Percentiles rank a stretch among this genome's conserved stretches.
Evolutionary conservation across 805 yeast species (phyloP).

Genomic region (Saccharomyces kudriavzevii): DNA sequence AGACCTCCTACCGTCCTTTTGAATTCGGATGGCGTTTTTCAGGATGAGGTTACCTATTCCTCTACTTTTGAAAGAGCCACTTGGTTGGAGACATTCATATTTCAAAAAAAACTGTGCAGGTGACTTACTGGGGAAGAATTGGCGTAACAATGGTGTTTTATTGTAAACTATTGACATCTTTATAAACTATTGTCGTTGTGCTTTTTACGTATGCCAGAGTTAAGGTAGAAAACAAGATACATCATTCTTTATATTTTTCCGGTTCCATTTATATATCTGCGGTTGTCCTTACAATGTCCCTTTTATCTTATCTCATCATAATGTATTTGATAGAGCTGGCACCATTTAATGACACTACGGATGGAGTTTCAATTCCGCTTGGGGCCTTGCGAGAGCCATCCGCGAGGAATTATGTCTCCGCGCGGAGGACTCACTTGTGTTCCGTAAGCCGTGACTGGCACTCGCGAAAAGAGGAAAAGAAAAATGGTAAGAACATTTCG

Average conservation of each 20-base stretch:
- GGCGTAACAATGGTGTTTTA: constrained; percentile 19
- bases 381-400: background rate
- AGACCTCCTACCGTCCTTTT: constrained; percentile 20
- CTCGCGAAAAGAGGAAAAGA: background rate
- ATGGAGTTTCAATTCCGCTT: background rate
- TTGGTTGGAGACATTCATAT: constrained; percentile 46
- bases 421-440: background rate
- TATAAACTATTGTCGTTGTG: background rate
- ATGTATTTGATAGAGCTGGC: background rate
- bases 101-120: constrained; percentile 36
- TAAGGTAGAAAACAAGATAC: background rate
- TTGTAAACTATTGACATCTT: constrained; percentile 16
- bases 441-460: background rate
- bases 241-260: background rate
- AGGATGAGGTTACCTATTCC: constrained; percentile 44
- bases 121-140: constrained; percentile 10
- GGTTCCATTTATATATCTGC: background rate
- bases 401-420: background rate
- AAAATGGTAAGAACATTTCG: background rate
- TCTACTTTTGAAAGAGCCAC: constrained; percentile 50
- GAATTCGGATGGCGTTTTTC: constrained; percentile 27
- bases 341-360: background rate
- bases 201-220: background rate
- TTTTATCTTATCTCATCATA: background rate
- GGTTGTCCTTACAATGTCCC: background rate